These are phyloP conservation scores for Pyrenopolyporus hunteri DNA, from an alignment of 495 filamentous ascomycete genomes.

Conservation along the genomic window DNA sequence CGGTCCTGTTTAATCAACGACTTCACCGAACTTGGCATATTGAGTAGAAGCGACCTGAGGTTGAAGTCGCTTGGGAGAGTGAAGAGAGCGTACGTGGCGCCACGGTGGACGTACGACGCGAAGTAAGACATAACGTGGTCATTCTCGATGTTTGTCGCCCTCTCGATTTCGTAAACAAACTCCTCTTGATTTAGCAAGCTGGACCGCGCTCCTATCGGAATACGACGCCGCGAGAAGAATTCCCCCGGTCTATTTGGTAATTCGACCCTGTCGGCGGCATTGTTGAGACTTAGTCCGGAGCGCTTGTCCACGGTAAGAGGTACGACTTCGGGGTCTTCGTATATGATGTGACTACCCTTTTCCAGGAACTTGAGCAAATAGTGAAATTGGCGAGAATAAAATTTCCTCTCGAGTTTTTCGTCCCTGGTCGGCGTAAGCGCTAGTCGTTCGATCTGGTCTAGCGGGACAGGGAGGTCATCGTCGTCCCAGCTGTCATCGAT, in stretches of 20 bases:
- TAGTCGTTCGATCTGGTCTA: constrained; percentile 72
- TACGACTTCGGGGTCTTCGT: constrained; percentile 78
- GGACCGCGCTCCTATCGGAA: constrained; percentile 65
- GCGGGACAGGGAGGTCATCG: constrained; percentile 80
- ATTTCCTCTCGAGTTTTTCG: constrained; percentile 70
- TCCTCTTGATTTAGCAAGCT: constrained; percentile 67
- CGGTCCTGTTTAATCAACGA: constrained; percentile 73
- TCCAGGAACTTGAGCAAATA: constrained; percentile 75
- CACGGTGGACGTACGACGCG: constrained; percentile 78
- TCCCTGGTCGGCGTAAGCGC: constrained; percentile 65
- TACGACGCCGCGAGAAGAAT: constrained; percentile 72
- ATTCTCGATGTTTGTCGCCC: constrained; percentile 69
- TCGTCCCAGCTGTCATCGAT: constrained; percentile 90
- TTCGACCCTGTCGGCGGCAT: constrained; percentile 69
- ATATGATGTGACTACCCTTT: constrained; percentile 73
- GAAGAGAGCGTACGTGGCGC: constrained; percentile 76
- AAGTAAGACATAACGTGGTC: constrained; percentile 81
- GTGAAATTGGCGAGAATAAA: constrained; percentile 81
- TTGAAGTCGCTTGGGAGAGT: constrained; percentile 75
- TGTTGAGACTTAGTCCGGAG: constrained; percentile 54
- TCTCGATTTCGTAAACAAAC: constrained; percentile 71
- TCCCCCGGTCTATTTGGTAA: constrained; percentile 64
- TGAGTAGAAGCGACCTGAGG: constrained; percentile 78
- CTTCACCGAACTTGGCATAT: constrained; percentile 70
- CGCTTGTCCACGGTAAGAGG: constrained; percentile 74